Evolutionary conservation across 441 rosid species (phyloP), one percentile per base, ranked within the genome.

Genomic region (Erysimum cheiri): DNA sequence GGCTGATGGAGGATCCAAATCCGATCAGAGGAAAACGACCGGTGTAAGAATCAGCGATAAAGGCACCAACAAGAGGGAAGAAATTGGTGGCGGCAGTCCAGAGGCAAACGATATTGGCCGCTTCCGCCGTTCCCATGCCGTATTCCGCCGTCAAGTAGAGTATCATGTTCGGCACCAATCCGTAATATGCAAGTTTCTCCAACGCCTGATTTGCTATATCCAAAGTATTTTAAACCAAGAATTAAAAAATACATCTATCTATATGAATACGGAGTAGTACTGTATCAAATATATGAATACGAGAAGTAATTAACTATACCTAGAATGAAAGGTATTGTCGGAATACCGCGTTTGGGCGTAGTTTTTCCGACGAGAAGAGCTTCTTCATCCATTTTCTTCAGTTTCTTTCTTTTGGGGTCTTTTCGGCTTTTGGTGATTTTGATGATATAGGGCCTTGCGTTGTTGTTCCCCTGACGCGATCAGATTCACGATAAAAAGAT

Each of bases 1-100:
- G 81, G 64, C 75, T 75, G 6, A 67, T 26, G 22, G 72, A 41
- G 68, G 82, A 85, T 10, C 93, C 97, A 24, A 78, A 54, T 1
- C 81, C 87, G 61, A 89, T 82, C 52, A 83, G 83, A 8, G 50
- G 71, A 71, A 66, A 86, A 4, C 89, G 86, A 55, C 96, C 96
- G 11, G 84, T 48, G 60, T 64, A 86, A 60, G 92, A 88, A 78
- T 92, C 94, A 4, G 93, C 90, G 5, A 85, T 32, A 43, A 89
- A 82, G 9, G 96, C 94, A 36, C 89, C 90, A n/a, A 84, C 1
- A 32, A 83, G 53, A 11, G 97, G 94, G 35, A 71, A 60, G 77
- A 86, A 84, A 71, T 78, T 81, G 49, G 78, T 64, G 50, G 80
- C 88, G 10, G 93, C 91, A 3, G 84, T 78, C 88, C 96, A 88